Evolutionary conservation across 495 filamentous ascomycete species (phyloP), one percentile per base, ranked within the genome.

Genomic region (Jackrogersella minutella): DNA sequence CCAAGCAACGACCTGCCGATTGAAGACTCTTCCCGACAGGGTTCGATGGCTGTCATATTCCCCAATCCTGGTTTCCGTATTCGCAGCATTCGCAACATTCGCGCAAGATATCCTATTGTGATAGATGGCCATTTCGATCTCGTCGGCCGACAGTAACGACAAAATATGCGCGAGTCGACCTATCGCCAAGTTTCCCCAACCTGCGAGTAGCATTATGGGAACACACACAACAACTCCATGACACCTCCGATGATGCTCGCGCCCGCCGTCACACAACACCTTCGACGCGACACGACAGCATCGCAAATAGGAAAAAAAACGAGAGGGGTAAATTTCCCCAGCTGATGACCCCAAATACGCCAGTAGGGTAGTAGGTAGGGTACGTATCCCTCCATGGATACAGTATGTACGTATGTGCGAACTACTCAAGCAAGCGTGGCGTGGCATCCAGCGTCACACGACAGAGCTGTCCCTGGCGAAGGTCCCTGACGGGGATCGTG

Each of bases 1-100:
- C 51, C 51, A 47, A 53, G 44, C 43, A 64, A 62, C 62, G 60
- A 69, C 66, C 66, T 69, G 66, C 66, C 66, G 66, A 61, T 69
- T 69, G 66, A 69, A 69, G 66, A 65, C 37, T 65, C 59, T 59
- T 14, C 30, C 66, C 57, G 66, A 62, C 66, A 69, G 62, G 66
- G 66, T 69, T 61, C 39, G 51, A 52, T 33, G 44, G 47, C 41
- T 31, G 53, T 57, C 58, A 54, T 58, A 24, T 44, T 58, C 40
- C 24, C 31, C 43, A 47, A 69, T 41, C 66, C 66, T 60, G 56
- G 61, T 44, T 62, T 69, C 59, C 41, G 61, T 52, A 49, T 60
- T 53, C 41, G 31, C 39, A 56, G 31, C 43, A n/a, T n/a, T n/a
- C n/a, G n/a, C n/a, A n/a, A n/a, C n/a, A n/a, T n/a, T n/a, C 21